A percentile compares a stretch with the other conserved stretches of the same genome.
phyloP scores from a whole-genome alignment of 2,329 filamentous ascomycete species.

The Cordyceps pruinosa region DNA sequence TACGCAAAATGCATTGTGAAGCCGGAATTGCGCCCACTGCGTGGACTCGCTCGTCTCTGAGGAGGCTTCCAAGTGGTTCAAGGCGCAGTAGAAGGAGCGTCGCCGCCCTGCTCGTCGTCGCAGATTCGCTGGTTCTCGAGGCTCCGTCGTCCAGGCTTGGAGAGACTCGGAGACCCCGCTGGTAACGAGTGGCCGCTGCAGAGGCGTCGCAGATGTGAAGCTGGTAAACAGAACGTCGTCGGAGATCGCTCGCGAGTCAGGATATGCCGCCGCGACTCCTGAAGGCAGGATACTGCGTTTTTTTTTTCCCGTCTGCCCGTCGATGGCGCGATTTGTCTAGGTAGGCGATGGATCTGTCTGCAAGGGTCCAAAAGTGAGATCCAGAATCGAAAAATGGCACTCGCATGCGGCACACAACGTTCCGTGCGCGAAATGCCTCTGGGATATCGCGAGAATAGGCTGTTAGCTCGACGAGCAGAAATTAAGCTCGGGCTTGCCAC shows the following conservation, averaged over 20 bases:
- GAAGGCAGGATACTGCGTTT: neutral
- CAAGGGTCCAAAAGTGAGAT: neutral
- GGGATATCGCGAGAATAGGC: neutral
- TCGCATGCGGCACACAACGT: neutral
- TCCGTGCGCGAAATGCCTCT: neutral
- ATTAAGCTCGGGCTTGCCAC: neutral
- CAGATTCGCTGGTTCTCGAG: neutral
- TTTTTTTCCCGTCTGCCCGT: neutral
- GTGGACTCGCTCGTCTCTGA: neutral
- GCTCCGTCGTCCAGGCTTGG: no score
- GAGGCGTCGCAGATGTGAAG: neutral
- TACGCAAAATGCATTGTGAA: conserved; percentile 78
- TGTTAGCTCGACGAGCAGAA: neutral
- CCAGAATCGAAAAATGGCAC: neutral
- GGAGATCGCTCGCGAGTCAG: no score
- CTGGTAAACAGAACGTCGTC: neutral
- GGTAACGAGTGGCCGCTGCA: neutral
- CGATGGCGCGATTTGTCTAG: conserved; percentile 7
- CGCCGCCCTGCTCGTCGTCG: neutral
- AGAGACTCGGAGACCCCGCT: no score
- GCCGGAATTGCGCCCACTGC: neutral
- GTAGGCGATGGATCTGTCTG: neutral
- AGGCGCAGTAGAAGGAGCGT: neutral
- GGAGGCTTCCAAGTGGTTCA: neutral
- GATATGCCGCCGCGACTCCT: neutral